phyloP scores from a whole-genome alignment of 2,329 filamentous ascomycete species.

The Xylogone sp. region DNA sequence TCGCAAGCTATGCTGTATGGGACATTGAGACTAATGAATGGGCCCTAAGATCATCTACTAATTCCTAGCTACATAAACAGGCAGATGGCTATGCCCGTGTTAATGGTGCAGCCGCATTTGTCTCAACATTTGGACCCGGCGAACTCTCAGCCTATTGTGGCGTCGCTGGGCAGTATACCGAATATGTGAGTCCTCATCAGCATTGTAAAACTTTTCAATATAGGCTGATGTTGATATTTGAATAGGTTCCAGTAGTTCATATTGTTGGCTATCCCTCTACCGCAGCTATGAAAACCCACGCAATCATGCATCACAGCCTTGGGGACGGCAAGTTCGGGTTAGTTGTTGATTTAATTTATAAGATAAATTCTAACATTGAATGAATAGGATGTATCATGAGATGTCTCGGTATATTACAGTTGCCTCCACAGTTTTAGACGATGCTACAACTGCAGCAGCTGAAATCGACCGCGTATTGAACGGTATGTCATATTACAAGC shows the following conservation, averaged over 20 bases:
- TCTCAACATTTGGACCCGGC: constrained; percentile 48
- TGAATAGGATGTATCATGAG: constrained; percentile 8
- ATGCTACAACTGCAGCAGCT: constrained; percentile 4
- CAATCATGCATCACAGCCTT: constrained; percentile 48
- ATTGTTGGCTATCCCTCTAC: constrained; percentile 41
- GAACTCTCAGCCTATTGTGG: constrained; percentile 53
- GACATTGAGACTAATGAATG: neutral
- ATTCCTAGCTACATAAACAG: neutral
- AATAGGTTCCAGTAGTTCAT: constrained; percentile 45
- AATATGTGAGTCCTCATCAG: constrained; percentile 30
- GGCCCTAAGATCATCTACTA: too few species aligned
- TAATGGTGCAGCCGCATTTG: constrained; percentile 40
- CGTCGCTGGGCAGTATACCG: constrained; percentile 52
- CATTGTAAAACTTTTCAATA: neutral
- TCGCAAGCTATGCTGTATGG: constrained; percentile 11
- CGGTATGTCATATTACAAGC: constrained; percentile 1
- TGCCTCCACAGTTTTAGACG: constrained; percentile 9
- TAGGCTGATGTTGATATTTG: neutral
- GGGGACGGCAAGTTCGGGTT: too few species aligned
- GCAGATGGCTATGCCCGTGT: constrained; percentile 48
- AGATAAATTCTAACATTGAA: neutral
- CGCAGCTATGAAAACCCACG: constrained; percentile 4
- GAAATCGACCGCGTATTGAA: constrained; percentile 14
- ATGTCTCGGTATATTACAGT: constrained; percentile 11
- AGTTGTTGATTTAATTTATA: too few species aligned